These are phyloP conservation scores for Aspergillus pseudonomiae DNA, from an alignment of 2,329 filamentous ascomycete species.

Conservation along the genomic window DNA sequence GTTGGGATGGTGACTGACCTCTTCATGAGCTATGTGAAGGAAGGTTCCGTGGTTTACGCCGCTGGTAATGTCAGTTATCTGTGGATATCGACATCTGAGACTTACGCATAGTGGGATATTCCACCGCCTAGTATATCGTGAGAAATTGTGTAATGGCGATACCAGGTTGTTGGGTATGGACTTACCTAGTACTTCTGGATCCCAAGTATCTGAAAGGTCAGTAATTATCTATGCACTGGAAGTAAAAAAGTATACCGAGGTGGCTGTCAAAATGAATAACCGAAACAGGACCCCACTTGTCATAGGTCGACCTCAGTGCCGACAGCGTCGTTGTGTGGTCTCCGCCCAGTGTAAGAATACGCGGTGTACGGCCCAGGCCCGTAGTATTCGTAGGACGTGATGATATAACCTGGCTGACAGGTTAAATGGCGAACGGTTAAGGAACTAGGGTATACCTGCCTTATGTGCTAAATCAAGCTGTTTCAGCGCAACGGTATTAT, in stretches of 20 bases:
- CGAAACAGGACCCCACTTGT: conserved; percentile 56
- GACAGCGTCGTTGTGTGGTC: conserved; percentile 61
- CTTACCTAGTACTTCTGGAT: conserved; percentile 55
- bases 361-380: conserved; percentile 37
- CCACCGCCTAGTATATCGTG: conserved; percentile 14
- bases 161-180: conserved; percentile 46
- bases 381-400: conserved; percentile 48
- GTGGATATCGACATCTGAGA: background rate
- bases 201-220: conserved; percentile 52
- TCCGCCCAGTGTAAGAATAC: conserved; percentile 58
- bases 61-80: conserved; percentile 23
- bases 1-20: conserved; percentile 31
- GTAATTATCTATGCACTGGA: background rate
- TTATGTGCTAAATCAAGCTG: conserved; percentile 57
- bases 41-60: conserved; percentile 62
- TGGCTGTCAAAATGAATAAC: conserved; percentile 63
- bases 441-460: conserved; percentile 28
- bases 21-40: conserved; percentile 60
- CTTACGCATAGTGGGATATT: conserved; percentile 38
- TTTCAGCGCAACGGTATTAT: conserved; percentile 58
- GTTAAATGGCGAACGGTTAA: background rate
- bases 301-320: conserved; percentile 53
- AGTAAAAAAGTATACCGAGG: conserved; percentile 29
- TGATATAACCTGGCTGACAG: conserved; percentile 45
- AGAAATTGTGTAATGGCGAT: background rate